phyloP scores from a whole-genome alignment of 129 eudicot genomes.

The Saussurea involucrata region DNA sequence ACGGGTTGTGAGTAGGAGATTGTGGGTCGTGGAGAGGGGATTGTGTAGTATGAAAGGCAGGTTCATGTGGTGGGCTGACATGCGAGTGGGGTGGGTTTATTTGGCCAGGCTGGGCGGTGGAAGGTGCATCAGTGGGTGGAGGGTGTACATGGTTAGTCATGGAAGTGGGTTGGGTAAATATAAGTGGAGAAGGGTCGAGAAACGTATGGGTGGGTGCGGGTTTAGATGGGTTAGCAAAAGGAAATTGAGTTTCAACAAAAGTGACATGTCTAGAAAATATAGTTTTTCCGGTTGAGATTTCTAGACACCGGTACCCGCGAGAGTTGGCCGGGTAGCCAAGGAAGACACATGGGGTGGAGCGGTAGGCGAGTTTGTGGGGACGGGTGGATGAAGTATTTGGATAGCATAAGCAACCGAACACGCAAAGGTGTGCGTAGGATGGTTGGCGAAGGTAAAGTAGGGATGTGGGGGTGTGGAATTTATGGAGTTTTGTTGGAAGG shows the following conservation, averaged over 20 bases:
- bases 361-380: not conserved
- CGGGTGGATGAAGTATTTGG: not conserved
- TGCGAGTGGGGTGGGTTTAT: no score
- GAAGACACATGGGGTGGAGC: slow-evolving; percentile 2
- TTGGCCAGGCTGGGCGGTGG: no score
- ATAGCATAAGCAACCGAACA: not conserved
- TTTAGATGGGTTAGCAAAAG: not conserved
- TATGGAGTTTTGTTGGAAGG: no score
- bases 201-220: not conserved
- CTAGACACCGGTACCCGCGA: not conserved
- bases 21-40: not conserved
- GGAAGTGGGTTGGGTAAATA: not conserved
- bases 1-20: not conserved
- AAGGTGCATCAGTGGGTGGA: no score
- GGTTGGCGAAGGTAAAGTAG: not conserved
- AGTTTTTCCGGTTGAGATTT: not conserved
- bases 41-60: not conserved
- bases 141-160: no score
- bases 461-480: not conserved
- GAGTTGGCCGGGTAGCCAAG: not conserved
- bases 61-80: not conserved
- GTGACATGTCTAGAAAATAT: not conserved
- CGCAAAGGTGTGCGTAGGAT: not conserved
- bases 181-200: not conserved
- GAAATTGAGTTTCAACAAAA: not conserved